A percentile compares a stretch with the other conserved stretches of the same genome.
Evolutionary conservation across 345 rosid species (phyloP).

Genomic region (Ceriops tagal): DNA sequence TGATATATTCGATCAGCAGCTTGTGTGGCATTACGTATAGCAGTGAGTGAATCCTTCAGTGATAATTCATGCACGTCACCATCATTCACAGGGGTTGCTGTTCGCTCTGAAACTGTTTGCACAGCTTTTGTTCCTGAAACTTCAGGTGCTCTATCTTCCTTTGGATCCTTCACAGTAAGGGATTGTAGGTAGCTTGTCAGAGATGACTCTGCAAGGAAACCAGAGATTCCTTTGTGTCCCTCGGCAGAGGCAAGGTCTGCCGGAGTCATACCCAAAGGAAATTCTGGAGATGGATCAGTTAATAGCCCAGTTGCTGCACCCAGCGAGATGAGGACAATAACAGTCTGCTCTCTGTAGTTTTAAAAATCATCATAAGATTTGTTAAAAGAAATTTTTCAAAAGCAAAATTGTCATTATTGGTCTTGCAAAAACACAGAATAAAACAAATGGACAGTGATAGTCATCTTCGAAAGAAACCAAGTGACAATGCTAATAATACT

Average conservation of each 20-base stretch:
- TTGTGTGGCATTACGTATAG: constrained; percentile 87
- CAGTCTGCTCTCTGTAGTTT: constrained; percentile 72
- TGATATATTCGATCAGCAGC: constrained; percentile 84
- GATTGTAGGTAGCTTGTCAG: constrained; percentile 61
- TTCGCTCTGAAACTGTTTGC: constrained; percentile 62
- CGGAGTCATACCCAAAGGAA: constrained; percentile 71
- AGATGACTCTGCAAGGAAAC: constrained; percentile 85
- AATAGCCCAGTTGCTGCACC: constrained; percentile 68
- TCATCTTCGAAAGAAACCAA: no score
- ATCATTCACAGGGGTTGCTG: constrained; percentile 50
- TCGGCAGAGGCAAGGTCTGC: constrained; percentile 87
- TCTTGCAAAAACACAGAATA: neutral
- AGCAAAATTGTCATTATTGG: neutral
- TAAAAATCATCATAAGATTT: constrained; percentile 7
- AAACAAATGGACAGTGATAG: neutral
- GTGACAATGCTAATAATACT: no score
- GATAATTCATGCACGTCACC: constrained; percentile 55
- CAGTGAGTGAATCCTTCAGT: constrained; percentile 81
- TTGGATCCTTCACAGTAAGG: constrained; percentile 57
- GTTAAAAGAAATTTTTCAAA: neutral
- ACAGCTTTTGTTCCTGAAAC: constrained; percentile 43
- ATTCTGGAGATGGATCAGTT: constrained; percentile 84
- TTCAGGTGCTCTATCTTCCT: constrained; percentile 38
- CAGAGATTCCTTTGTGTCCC: constrained; percentile 91
- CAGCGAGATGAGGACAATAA: constrained; percentile 63